Percentiles rank a stretch among this genome's conserved stretches.
Conservation (phyloP, 768 basidiomycete genomes). For the Trichaptum fuscoviolaceum region DNA sequence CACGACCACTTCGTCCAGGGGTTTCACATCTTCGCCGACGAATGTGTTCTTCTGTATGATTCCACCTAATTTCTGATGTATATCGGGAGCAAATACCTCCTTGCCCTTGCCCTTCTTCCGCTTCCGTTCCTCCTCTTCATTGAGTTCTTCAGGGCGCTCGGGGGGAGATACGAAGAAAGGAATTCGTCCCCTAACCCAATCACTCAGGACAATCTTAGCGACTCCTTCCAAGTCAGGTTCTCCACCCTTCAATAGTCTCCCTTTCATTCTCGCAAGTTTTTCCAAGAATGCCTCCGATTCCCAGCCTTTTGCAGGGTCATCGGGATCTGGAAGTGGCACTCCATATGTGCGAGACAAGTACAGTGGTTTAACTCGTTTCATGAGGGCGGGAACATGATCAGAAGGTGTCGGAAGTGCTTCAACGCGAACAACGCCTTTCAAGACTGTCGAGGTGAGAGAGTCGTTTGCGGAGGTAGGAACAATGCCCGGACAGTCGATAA, state of each 20-base stretch:
- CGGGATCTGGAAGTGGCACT: slow-evolving; percentile 55
- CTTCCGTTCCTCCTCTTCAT: slow-evolving; percentile 49
- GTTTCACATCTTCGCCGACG: slow-evolving; percentile 74
- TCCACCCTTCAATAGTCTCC: slow-evolving; percentile 87
- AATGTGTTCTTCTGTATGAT: slow-evolving; percentile 89
- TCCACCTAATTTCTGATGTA: slow-evolving; percentile 81
- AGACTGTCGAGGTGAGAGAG: slow-evolving; percentile 82
- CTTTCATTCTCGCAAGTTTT: slow-evolving; percentile 83
- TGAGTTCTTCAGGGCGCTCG: slow-evolving; percentile 68
- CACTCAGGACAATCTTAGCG: slow-evolving; percentile 90
- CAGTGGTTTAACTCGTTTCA: slow-evolving; percentile 87
- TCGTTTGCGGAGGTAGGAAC: slow-evolving; percentile 92
- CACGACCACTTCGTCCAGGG: slow-evolving; percentile 49
- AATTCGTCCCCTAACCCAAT: slow-evolving; percentile 96
- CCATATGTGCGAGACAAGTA: slow-evolving; percentile 87
- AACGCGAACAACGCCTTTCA: slow-evolving; percentile 95
- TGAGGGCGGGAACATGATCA: slow-evolving; percentile 84
- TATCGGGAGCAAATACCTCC: slow-evolving; percentile 46
- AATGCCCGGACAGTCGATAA: slow-evolving; percentile 98
- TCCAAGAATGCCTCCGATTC: slow-evolving; percentile 76
- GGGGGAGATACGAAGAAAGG: slow-evolving; percentile 95
- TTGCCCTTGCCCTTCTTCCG: slow-evolving; percentile 56
- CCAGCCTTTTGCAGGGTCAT: slow-evolving; percentile 52
- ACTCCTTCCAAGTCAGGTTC: slow-evolving; percentile 91
- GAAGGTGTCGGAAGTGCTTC: slow-evolving; percentile 91